These are phyloP conservation scores for Wickerhamomyces sp. DNA, from an alignment of 1,139 yeast genomes.

Conservation along the genomic window DNA sequence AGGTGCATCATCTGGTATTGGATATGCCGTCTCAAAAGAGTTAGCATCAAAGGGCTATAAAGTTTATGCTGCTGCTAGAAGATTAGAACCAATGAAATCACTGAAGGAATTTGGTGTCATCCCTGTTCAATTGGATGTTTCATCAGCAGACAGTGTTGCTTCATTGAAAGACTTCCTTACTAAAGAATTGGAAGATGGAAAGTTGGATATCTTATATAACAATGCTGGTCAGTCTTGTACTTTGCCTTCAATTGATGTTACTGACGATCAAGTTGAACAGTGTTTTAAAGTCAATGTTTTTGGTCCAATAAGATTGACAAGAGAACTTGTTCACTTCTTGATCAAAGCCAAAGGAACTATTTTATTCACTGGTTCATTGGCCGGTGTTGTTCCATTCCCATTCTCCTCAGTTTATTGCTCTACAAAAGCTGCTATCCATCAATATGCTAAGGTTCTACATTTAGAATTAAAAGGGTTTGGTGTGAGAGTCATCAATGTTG, in stretches of 20 bases:
- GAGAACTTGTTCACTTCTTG: slow-evolving; percentile 53
- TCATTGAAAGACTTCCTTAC: slow-evolving; percentile 38
- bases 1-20: slow-evolving; percentile 83
- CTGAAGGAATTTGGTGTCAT: slow-evolving; percentile 35
- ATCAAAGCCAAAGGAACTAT: slow-evolving; percentile 68
- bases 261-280: slow-evolving; percentile 48
- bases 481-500: slow-evolving; percentile 64
- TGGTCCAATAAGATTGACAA: slow-evolving; percentile 47
- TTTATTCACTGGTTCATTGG: slow-evolving; percentile 70
- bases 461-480: slow-evolving; percentile 70
- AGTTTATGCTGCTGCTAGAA: slow-evolving; percentile 73
- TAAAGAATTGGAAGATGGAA: slow-evolving; percentile 36
- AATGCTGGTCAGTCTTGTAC: slow-evolving; percentile 72
- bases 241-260: slow-evolving; percentile 64
- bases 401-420: slow-evolving; percentile 67
- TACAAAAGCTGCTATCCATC: slow-evolving; percentile 73
- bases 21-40: slow-evolving; percentile 60
- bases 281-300: slow-evolving; percentile 62
- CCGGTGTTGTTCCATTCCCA: slow-evolving; percentile 67
- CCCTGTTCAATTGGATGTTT: slow-evolving; percentile 47
- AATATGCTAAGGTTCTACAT: slow-evolving; percentile 57
- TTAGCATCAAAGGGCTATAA: slow-evolving; percentile 57
- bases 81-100: slow-evolving; percentile 57
- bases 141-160: slow-evolving; percentile 43
- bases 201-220: slow-evolving; percentile 57